Percentiles rank a stretch among this genome's conserved stretches.
These are phyloP conservation scores for Marasmius fiardii DNA, from an alignment of 1,284 basidiomycete genomes.

Conservation along the genomic window DNA sequence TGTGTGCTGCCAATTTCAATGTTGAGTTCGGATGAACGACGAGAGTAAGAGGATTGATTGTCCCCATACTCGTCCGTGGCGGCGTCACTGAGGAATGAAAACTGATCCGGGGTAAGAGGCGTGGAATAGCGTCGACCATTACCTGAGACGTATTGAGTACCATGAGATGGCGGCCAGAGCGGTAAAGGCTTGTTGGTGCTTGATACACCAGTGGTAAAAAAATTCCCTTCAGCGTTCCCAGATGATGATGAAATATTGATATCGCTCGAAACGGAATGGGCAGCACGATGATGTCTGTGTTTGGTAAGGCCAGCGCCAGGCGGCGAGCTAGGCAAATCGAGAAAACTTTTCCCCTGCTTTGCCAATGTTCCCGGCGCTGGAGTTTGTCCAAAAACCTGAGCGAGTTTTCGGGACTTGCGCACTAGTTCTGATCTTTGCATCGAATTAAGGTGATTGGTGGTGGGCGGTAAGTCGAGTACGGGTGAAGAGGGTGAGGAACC, in stretches of 20 bases:
- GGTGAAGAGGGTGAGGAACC: slow-evolving; percentile 13
- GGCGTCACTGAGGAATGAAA: slow-evolving; percentile 26
- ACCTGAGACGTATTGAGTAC: slow-evolving; percentile 27
- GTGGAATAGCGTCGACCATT: slow-evolving; percentile 46
- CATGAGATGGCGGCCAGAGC: slow-evolving; percentile 32
- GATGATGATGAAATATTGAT: slow-evolving; percentile 2
- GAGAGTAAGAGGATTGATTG: background rate
- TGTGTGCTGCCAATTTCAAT: slow-evolving; percentile 13
- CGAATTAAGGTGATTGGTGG: slow-evolving; percentile 63
- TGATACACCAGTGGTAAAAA: background rate
- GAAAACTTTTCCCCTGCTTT: slow-evolving; percentile 23
- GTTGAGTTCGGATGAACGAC: slow-evolving; percentile 6
- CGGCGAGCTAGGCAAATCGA: slow-evolving; percentile 19
- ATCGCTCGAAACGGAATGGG: slow-evolving; percentile 38
- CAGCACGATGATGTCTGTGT: slow-evolving; percentile 30
- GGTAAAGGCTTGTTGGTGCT: background rate
- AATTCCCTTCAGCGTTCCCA: too few relatives aligned
- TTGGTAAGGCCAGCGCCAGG: slow-evolving; percentile 4
- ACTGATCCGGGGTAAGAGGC: slow-evolving; percentile 21
- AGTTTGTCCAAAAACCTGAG: slow-evolving; percentile 71
- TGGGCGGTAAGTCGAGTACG: slow-evolving; percentile 39
- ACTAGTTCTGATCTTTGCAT: slow-evolving; percentile 71
- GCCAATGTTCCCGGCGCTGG: slow-evolving; percentile 39
- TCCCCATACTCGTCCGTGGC: slow-evolving; percentile 6
- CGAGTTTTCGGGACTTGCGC: slow-evolving; percentile 71